A percentile compares a stretch with the other conserved stretches of the same genome.
These are phyloP conservation scores for Kwoniella europaea DNA, from an alignment of 768 basidiomycete genomes.

Conservation along the genomic window DNA sequence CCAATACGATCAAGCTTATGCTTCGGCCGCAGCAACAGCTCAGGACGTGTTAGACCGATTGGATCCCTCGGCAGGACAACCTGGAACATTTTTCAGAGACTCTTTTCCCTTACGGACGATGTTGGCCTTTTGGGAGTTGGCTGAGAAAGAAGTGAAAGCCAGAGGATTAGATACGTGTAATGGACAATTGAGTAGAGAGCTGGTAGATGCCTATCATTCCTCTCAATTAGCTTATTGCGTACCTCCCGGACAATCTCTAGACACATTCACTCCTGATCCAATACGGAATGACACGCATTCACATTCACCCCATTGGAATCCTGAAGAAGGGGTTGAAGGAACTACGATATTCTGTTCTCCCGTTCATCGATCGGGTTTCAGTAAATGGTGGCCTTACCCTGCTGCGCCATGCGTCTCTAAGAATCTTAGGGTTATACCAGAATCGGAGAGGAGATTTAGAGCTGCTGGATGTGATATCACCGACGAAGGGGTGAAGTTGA, in stretches of 20 bases:
- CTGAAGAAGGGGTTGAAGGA: constrained; percentile 1
- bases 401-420: constrained; percentile 47
- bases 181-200: constrained; percentile 34
- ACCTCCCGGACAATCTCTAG: constrained; percentile 8
- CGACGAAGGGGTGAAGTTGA: constrained; percentile 29
- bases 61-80: constrained; percentile 27
- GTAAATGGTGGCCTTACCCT: constrained; percentile 54
- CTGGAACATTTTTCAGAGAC: constrained; percentile 46
- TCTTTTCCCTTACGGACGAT: constrained; percentile 37
- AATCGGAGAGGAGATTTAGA: constrained; percentile 18
- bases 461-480: constrained; percentile 36
- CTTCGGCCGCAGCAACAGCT: constrained; percentile 10
- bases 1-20: not conserved
- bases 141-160: constrained; percentile 37
- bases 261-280: constrained; percentile 1
- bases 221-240: constrained; percentile 32
- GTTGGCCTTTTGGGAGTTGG: constrained; percentile 37
- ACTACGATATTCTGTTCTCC: constrained; percentile 41
- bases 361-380: constrained; percentile 34
- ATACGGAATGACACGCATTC: constrained; percentile 10
- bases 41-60: constrained; percentile 13
- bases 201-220: constrained; percentile 45
- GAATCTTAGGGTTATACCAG: constrained; percentile 32
- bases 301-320: constrained; percentile 9
- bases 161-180: constrained; percentile 41